Evolutionary conservation across 2,329 filamentous ascomycete species (phyloP).

Genomic region (Bipolaris gigantea): DNA sequence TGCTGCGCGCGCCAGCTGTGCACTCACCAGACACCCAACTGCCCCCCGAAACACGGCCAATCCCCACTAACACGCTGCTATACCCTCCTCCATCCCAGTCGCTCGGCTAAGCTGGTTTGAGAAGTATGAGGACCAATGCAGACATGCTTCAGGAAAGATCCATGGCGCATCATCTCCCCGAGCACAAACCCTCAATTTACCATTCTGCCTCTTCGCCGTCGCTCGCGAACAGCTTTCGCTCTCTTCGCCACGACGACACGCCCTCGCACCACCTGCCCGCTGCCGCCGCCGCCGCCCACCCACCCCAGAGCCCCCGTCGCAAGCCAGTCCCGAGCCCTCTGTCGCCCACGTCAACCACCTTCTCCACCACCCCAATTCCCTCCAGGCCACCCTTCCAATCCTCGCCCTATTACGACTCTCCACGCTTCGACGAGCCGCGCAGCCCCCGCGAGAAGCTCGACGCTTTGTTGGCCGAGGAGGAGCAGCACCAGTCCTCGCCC

Average conservation of each 20-base stretch:
- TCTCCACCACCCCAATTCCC: slow-evolving; percentile 8
- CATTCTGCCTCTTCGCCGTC: slow-evolving; percentile 22
- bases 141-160: slow-evolving; percentile 34
- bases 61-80: slow-evolving; percentile 13
- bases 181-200: slow-evolving; percentile 15
- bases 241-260: slow-evolving; percentile 35
- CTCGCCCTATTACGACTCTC: slow-evolving; percentile 33
- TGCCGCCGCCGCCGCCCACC: slow-evolving; percentile 24
- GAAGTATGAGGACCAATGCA: slow-evolving; percentile 32
- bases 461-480: slow-evolving; percentile 42
- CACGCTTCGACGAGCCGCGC: slow-evolving; percentile 43
- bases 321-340: slow-evolving; percentile 36
- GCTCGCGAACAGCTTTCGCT: slow-evolving; percentile 36
- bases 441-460: slow-evolving; percentile 46
- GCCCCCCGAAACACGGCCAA: slow-evolving; percentile 11
- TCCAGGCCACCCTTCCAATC: slow-evolving; percentile 14
- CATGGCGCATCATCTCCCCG: slow-evolving; percentile 10
- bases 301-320: slow-evolving; percentile 19
- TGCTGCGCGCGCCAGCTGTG: slow-evolving; percentile 19
- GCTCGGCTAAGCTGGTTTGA: slow-evolving; percentile 35
- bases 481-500: slow-evolving; percentile 20
- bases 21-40: slow-evolving; percentile 7
- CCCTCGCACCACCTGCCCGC: slow-evolving; percentile 20
- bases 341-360: slow-evolving; percentile 15
- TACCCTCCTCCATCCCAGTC: slow-evolving; percentile 22